Conservation (phyloP, 2,329 filamentous ascomycete species). For the Venturia aucupariae region DNA sequence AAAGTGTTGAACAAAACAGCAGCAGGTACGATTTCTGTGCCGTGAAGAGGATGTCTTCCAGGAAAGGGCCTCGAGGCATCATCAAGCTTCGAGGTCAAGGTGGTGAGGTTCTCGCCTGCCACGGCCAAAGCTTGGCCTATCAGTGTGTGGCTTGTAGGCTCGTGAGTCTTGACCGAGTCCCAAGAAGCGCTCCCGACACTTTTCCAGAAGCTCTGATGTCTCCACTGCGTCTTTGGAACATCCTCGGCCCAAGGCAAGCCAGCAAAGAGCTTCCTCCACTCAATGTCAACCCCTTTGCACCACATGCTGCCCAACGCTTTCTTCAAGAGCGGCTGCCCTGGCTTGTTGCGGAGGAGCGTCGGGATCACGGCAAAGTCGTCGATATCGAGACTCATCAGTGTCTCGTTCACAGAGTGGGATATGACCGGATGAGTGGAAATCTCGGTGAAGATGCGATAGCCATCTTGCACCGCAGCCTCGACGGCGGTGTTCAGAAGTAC, state of each 20-base stretch:
- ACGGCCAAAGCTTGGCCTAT: background rate
- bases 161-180: background rate
- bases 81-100: background rate
- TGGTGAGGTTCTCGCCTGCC: background rate
- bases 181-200: background rate
- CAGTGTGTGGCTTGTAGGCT: background rate
- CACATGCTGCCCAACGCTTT: background rate
- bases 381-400: background rate
- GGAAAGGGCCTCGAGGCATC: background rate
- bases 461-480: background rate
- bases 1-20: background rate
- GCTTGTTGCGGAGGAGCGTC: background rate
- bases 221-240: background rate
- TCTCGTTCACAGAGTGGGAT: background rate
- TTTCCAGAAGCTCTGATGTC: background rate
- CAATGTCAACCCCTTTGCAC: background rate
- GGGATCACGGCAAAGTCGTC: background rate
- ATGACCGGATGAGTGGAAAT: background rate
- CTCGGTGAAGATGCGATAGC: background rate
- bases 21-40: background rate
- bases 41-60: background rate
- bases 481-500: background rate
- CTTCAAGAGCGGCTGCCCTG: background rate
- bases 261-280: background rate
- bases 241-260: background rate